Evolutionary conservation across 1,284 basidiomycete genomes (phyloP).

Genomic region (Cryptococcus hybrid): DNA sequence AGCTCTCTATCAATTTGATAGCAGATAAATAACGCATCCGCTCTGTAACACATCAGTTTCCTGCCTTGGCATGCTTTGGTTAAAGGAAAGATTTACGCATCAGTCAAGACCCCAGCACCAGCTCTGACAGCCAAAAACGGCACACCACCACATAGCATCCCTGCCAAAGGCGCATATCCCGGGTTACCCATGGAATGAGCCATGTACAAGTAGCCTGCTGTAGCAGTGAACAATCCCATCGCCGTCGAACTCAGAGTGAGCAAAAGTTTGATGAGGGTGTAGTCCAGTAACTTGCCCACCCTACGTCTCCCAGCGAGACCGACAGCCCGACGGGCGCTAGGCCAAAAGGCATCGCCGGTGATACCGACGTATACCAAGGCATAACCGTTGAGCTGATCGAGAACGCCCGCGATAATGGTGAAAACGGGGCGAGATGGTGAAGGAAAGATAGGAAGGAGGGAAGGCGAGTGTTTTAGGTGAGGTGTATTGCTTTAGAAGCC

Average conservation of each 20-base stretch:
- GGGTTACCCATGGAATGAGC: constrained; percentile 78
- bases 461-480: constrained; percentile 35
- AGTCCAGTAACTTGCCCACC: constrained; percentile 47
- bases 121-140: constrained; percentile 79
- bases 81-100: constrained; percentile 57
- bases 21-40: constrained; percentile 82
- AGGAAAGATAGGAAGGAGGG: constrained; percentile 27
- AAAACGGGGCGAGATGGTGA: constrained; percentile 43
- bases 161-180: constrained; percentile 70
- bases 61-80: background rate
- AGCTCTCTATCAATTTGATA: constrained; percentile 81
- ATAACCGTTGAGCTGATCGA: constrained; percentile 74
- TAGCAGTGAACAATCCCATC: constrained; percentile 71
- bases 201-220: constrained; percentile 81
- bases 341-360: constrained; percentile 80
- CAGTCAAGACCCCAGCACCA: constrained; percentile 74
- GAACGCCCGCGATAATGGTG: constrained; percentile 57
- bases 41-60: constrained; percentile 20
- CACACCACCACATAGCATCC: constrained; percentile 71
- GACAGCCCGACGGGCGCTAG: constrained; percentile 66
- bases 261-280: constrained; percentile 64
- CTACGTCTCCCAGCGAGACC: constrained; percentile 46
- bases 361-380: constrained; percentile 82
- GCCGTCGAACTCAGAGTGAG: constrained; percentile 68
- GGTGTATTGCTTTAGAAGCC: constrained; percentile 37